A percentile compares a stretch with the other conserved stretches of the same genome.
Conservation (phyloP, 345 rosid species). For the Microthlaspi erraticum region DNA sequence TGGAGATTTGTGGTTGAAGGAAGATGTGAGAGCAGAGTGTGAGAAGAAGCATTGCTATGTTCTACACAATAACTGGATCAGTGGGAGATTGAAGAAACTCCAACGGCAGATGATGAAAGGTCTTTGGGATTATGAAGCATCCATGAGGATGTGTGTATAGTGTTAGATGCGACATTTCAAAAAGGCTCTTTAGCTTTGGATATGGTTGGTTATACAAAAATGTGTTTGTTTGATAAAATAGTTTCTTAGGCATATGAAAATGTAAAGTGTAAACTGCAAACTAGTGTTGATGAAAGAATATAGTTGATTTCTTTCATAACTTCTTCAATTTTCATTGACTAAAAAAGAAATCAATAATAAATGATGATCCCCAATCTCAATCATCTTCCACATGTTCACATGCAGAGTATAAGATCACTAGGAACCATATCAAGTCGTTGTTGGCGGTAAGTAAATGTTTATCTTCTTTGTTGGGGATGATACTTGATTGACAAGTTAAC, state of each 20-base stretch:
- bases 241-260: not conserved
- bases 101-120: constrained; percentile 76
- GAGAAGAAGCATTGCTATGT: constrained; percentile 62
- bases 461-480: no score
- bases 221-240: not conserved
- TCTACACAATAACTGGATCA: constrained; percentile 86
- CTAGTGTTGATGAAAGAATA: not conserved
- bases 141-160: constrained; percentile 68
- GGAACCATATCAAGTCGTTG: no score
- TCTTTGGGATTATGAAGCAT: constrained; percentile 77
- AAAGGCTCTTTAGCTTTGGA: constrained; percentile 9
- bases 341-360: no score
- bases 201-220: constrained; percentile 18
- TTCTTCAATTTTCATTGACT: no score
- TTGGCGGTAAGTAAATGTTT: no score
- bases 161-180: not conserved
- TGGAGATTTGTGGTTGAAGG: constrained; percentile 66
- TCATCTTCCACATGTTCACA: no score
- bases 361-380: no score
- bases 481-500: no score
- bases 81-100: constrained; percentile 84
- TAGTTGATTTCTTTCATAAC: no score
- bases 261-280: constrained; percentile 3
- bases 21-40: constrained; percentile 64
- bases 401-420: no score